Evolutionary conservation across 192 early-diverging fungal species (phyloP).

Genomic region (Entomortierella lignicola): DNA sequence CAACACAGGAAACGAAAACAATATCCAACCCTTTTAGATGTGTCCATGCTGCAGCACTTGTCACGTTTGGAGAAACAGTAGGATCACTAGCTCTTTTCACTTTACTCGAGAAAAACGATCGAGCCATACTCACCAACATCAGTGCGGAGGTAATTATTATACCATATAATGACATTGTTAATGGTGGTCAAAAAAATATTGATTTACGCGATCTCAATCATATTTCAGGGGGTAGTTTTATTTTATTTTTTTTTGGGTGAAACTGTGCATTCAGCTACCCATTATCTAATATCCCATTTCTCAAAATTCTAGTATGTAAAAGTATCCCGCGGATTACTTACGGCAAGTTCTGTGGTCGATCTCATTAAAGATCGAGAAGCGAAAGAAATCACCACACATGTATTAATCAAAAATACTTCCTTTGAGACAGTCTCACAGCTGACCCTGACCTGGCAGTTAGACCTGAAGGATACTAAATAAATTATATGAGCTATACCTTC

Average conservation of each 20-base stretch:
- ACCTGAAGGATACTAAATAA: constrained; percentile 9
- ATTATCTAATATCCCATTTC: no score
- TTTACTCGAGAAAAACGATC: constrained; percentile 56
- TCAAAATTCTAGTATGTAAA: constrained; percentile 32
- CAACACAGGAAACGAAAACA: constrained; percentile 57
- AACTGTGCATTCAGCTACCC: no score
- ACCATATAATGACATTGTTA: no score
- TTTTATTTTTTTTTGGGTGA: no score
- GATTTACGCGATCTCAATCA: no score
- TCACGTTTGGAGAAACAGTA: constrained; percentile 66
- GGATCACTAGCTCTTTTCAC: constrained; percentile 60
- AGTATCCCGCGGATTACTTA: constrained; percentile 34
- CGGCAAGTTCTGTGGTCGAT: constrained; percentile 31
- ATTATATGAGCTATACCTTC: neutral
- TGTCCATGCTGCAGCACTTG: constrained; percentile 62
- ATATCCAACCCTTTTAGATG: constrained; percentile 62
- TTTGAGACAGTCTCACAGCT: constrained; percentile 46
- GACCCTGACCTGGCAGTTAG: constrained; percentile 45
- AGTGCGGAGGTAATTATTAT: constrained; percentile 60
- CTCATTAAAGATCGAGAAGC: constrained; percentile 37
- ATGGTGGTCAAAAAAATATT: no score
- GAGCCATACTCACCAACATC: constrained; percentile 57
- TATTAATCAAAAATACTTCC: constrained; percentile 44
- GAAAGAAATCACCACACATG: constrained; percentile 18
- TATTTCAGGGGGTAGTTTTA: no score